Conservation (phyloP, 768 basidiomycete species). For the Tylopilus subfusipes region DNA sequence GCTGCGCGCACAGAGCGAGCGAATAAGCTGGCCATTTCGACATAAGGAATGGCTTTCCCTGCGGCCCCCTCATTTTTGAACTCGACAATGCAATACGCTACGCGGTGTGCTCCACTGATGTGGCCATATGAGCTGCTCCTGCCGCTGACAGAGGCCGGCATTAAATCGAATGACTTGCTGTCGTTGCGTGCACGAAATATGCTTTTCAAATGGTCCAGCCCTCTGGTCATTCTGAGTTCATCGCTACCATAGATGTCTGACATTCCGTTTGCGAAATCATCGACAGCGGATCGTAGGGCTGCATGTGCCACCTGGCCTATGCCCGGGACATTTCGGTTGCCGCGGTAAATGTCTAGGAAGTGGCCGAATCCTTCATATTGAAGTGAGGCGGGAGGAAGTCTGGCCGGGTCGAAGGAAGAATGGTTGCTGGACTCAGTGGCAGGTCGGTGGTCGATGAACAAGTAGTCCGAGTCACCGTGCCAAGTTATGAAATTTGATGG, state of each 20-base stretch:
- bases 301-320: not conserved
- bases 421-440: too few relatives aligned
- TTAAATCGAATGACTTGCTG: not conserved
- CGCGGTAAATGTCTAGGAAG: not conserved
- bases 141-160: too few relatives aligned
- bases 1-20: not conserved
- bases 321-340: not conserved
- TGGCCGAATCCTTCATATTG: not conserved
- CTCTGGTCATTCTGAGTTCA: not conserved
- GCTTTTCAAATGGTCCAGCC: not conserved
- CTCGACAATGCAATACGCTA: not conserved
- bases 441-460: too few relatives aligned
- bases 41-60: not conserved
- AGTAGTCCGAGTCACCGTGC: too few relatives aligned
- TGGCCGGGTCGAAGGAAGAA: too few relatives aligned
- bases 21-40: not conserved
- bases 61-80: not conserved
- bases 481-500: too few relatives aligned
- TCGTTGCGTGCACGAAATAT: not conserved
- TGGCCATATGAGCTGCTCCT: not conserved
- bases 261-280: not conserved
- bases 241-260: not conserved
- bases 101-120: not conserved
- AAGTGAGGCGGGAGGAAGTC: not conserved
- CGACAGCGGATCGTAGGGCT: not conserved